Conservation (phyloP, 176 grass and related monocot species). For the Pharus latifolius region DNA sequence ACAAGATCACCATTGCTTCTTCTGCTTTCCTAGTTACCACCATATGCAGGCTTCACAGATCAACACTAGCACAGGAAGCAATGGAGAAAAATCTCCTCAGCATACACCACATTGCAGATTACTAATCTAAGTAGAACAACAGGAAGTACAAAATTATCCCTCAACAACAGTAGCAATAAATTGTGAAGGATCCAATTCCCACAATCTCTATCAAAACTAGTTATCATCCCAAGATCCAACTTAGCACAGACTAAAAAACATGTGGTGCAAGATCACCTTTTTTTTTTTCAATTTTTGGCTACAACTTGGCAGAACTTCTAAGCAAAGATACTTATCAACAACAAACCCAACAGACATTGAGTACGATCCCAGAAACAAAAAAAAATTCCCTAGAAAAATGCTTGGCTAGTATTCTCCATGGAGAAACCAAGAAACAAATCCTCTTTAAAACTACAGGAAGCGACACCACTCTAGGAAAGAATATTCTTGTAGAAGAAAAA, state of each 20-base stretch:
- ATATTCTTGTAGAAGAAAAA: neutral
- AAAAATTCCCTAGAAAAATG: neutral
- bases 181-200: neutral
- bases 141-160: slow-evolving; percentile 3
- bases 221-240: neutral
- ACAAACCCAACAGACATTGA: neutral
- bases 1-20: neutral
- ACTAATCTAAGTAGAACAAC: neutral
- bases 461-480: neutral
- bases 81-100: neutral
- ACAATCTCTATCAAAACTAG: neutral
- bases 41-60: slow-evolving; percentile 11
- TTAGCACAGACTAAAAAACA: slow-evolving; percentile 3
- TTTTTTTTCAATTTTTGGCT: slow-evolving; percentile 15
- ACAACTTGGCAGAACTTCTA: neutral
- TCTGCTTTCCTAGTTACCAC: slow-evolving; percentile 7
- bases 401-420: neutral
- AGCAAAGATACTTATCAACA: neutral
- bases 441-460: neutral
- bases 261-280: slow-evolving; percentile 11
- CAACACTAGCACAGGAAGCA: neutral
- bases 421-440: neutral
- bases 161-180: neutral
- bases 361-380: neutral
- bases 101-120: neutral